Evolutionary conservation across 352 stramenopile genomes (phyloP), one percentile per base, ranked within the genome.

Genomic region (Globisporangium emineosum): DNA sequence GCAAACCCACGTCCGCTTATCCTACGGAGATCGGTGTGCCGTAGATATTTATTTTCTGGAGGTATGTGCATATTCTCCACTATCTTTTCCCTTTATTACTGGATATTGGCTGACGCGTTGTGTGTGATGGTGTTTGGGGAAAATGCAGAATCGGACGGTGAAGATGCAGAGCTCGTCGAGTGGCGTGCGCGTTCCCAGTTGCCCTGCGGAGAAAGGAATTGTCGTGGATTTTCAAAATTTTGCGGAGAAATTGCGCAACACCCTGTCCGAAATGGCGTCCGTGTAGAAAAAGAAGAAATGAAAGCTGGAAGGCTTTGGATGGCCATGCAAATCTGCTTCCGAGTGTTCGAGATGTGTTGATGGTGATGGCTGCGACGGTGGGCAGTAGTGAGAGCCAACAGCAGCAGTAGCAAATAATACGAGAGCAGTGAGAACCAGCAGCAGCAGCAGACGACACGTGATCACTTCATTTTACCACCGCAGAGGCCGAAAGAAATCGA

Each of bases 31-130:
- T 63, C 84, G 86, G 27, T 93, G 81, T 70, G 86, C 83, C 58
- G 85, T 95, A 73, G 86, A 95, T 91, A 91, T 95, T 89, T 93
- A 91, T 91, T 95, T 95, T 59, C 77, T 95, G 65, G 81, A 93
- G 86, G 86, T 93, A 43, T 8, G 29, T 27, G 27, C 13, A 21
- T 17, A 13, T 60, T 17, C 4, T 49, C 12, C 21, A 9, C 19
- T 47, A n/a, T 19, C 6, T 33, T 50, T 12, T 52, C 21, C 3
- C 7, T 13, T 35, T 55, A 25, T 25, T 57, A 5, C 27, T 2
- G 29, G 27, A 8, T 27, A 27, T 25, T 29, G 17, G 7, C 50
- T 56, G 27, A 17, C 15, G 13, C 3, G 27, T 25, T 58, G 13
- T 37, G 45, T 33, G 8, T 54, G 15, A 21, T 15, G 55, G 13